Evolutionary conservation across 148 eudicot species (phyloP).

Genomic region (Bassia scoparia): DNA sequence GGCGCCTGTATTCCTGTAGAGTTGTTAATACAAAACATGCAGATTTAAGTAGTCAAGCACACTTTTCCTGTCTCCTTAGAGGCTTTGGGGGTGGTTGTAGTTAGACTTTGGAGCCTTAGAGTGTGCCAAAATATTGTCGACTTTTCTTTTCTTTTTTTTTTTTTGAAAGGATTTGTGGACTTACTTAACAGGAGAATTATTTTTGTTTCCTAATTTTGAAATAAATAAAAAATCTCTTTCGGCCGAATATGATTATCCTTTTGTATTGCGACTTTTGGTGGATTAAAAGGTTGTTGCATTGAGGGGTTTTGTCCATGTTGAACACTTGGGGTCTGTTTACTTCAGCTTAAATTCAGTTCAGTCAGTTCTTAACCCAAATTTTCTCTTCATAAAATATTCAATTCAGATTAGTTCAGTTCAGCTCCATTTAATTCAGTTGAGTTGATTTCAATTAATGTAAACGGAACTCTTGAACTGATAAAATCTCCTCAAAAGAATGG

Average conservation of each 20-base stretch:
- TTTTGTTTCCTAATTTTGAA: slow-evolving; percentile 13
- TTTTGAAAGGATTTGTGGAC: background rate
- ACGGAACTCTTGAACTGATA: no score
- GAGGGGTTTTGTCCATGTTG: no score
- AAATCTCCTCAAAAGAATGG: no score
- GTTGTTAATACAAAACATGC: slow-evolving; percentile 18
- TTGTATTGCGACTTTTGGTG: background rate
- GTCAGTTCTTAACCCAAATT: no score
- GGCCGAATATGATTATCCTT: background rate
- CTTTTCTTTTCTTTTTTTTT: background rate
- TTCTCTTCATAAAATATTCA: no score
- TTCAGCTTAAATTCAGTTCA: no score
- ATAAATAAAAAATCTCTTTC: slow-evolving; percentile 13
- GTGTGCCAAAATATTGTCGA: slow-evolving; percentile 18
- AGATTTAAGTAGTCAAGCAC: slow-evolving; percentile 21
- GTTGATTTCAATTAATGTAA: no score
- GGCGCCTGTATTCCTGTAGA: slow-evolving; percentile 89
- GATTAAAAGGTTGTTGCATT: no score
- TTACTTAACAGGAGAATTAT: slow-evolving; percentile 13
- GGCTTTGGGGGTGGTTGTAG: slow-evolving; percentile 11
- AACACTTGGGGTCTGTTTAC: no score
- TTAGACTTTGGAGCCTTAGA: slow-evolving; percentile 14
- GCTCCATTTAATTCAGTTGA: no score
- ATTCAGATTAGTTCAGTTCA: no score
- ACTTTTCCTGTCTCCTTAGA: slow-evolving; percentile 15